Evolutionary conservation across 2,329 filamentous ascomycete genomes (phyloP).

Genomic region (Amauroascus verrucosus): DNA sequence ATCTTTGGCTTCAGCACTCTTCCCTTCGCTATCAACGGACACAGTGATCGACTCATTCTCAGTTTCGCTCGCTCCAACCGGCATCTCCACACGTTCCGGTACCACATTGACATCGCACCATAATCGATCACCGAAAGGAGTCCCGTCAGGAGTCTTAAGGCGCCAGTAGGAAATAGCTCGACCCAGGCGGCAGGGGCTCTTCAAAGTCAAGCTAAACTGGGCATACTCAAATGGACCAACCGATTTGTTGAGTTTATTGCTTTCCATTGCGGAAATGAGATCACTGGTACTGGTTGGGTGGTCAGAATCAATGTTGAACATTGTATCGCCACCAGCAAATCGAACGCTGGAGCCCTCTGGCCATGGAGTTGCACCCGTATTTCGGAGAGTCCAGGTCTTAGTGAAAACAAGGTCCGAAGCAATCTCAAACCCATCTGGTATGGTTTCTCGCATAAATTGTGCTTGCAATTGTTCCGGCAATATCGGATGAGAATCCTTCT

Average conservation of each 20-base stretch:
- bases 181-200: slow-evolving; percentile 65
- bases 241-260: slow-evolving; percentile 59
- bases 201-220: slow-evolving; percentile 74
- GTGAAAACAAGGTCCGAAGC: slow-evolving; percentile 63
- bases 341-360: slow-evolving; percentile 81
- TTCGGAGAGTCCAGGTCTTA: slow-evolving; percentile 85
- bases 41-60: background rate
- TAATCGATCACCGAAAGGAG: slow-evolving; percentile 80
- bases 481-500: slow-evolving; percentile 17
- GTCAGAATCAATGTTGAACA: slow-evolving; percentile 77
- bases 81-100: too few relatives aligned
- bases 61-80: too few relatives aligned
- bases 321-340: slow-evolving; percentile 89
- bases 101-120: slow-evolving; percentile 86
- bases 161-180: slow-evolving; percentile 94
- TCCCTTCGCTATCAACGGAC: slow-evolving; percentile 18
- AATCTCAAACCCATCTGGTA: slow-evolving; percentile 67
- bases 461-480: slow-evolving; percentile 39
- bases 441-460: slow-evolving; percentile 65
- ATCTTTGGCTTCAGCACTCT: slow-evolving; percentile 30
- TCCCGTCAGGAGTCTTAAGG: slow-evolving; percentile 67
- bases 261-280: slow-evolving; percentile 69
- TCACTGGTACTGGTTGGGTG: slow-evolving; percentile 69
- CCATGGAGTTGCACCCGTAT: slow-evolving; percentile 70
- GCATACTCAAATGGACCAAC: slow-evolving; percentile 65